These are phyloP conservation scores for Arachnopeziza araneosa DNA, from an alignment of 2,329 filamentous ascomycete species.

Conservation along the genomic window DNA sequence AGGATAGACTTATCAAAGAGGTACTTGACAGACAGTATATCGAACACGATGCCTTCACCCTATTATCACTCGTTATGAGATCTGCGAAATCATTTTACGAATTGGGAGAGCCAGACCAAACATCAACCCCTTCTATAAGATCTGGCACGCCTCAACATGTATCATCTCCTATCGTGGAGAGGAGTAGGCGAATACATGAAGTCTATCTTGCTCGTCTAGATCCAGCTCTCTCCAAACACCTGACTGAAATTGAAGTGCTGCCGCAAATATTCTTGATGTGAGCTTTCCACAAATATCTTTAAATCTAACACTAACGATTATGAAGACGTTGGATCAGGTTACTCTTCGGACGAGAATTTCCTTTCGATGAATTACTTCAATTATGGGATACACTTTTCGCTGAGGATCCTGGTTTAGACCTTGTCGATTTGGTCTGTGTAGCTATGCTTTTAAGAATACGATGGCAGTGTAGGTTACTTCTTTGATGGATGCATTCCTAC, in stretches of 20 bases:
- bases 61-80: constrained; percentile 87
- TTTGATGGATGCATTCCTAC: neutral
- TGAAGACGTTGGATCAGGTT: constrained; percentile 78
- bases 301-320: constrained; percentile 1
- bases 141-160: constrained; percentile 28
- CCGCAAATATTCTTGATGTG: constrained; percentile 96
- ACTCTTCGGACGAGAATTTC: constrained; percentile 88
- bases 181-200: constrained; percentile 84
- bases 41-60: constrained; percentile 83
- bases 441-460: constrained; percentile 89
- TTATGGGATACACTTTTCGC: constrained; percentile 93
- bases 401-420: constrained; percentile 69
- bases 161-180: constrained; percentile 70
- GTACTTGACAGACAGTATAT: constrained; percentile 68
- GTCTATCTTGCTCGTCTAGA: constrained; percentile 72
- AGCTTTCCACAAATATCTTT: constrained; percentile 25
- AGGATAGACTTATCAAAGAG: constrained; percentile 43
- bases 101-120: constrained; percentile 36
- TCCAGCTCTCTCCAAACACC: constrained; percentile 73
- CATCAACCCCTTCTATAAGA: constrained; percentile 26
- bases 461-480: constrained; percentile 65
- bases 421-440: constrained; percentile 88
- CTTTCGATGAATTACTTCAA: constrained; percentile 74
- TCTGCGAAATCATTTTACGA: constrained; percentile 84
- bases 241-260: constrained; percentile 80